Percentiles rank a stretch among this genome's conserved stretches.
Evolutionary conservation across 73 alveolate species (phyloP).

Genomic region (Durusdinium trenchii): DNA sequence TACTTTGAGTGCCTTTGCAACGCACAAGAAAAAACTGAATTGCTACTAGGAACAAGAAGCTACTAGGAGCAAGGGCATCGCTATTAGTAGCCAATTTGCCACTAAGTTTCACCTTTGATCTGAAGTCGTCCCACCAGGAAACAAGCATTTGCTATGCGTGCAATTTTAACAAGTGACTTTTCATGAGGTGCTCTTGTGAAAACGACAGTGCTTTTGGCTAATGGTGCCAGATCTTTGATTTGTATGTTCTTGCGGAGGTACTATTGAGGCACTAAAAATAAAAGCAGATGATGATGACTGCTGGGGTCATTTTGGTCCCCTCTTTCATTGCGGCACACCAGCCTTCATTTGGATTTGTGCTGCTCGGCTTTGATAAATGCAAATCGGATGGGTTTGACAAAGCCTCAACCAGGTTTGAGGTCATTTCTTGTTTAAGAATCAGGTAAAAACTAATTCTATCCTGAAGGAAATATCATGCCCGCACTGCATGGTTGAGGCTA

Average conservation of each 20-base stretch:
- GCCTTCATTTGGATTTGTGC: slow-evolving; percentile 73
- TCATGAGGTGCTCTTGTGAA: background rate
- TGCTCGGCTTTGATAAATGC: too few species aligned
- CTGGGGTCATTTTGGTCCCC: slow-evolving; percentile 92
- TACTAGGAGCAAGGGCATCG: background rate
- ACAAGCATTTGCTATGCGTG: background rate
- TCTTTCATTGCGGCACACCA: slow-evolving; percentile 92
- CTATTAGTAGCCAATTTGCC: background rate
- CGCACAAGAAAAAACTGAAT: background rate
- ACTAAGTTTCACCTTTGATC: background rate
- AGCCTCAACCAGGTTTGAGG: too few species aligned
- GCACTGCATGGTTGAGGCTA: slow-evolving; percentile 51
- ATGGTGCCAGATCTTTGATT: too few species aligned
- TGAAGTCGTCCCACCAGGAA: background rate
- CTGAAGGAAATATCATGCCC: too few species aligned
- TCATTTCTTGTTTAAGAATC: too few species aligned
- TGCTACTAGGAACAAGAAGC: background rate
- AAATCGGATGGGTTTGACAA: too few species aligned
- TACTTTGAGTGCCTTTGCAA: slow-evolving; percentile 49
- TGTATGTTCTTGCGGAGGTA: slow-evolving; percentile 34
- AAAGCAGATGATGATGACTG: slow-evolving; percentile 10
- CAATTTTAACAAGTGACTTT: background rate
- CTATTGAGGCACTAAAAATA: slow-evolving; percentile 40
- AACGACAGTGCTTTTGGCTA: too few species aligned
- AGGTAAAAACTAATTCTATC: too few species aligned